Base-by-base conservation (phyloP, 2,329 filamentous ascomycete species). In the Diaporthe caulivora region DNA sequence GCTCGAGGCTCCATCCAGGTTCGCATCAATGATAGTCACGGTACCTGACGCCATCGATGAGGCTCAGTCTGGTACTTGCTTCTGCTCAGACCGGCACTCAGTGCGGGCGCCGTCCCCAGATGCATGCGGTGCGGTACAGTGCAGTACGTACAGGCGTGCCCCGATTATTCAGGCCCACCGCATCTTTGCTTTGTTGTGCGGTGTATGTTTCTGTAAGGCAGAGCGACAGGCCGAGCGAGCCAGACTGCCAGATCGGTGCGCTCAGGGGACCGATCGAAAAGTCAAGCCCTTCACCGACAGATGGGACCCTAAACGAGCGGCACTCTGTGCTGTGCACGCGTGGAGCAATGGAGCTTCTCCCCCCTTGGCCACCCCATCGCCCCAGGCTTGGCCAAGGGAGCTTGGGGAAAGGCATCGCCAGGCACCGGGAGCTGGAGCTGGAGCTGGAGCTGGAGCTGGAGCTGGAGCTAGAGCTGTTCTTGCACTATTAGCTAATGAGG, bases 231-330 rank as follows among this genome's bases (percentile, higher is more conserved):
- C 54, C 2, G 31, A 15, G 37, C 42, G 37, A 21, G 24, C 15
- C 57, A 60, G 31, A 29, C 57, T 60, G 55, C 26, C 34, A 60
- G 68, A 53, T 73, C 54, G n/a, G 58, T 44, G 71, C 47, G 42
- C 44, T 13, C 44, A 51, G 34, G 44, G 34, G 51, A 54, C 44
- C 40, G 70, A 64, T 57, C 54, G 72, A 58, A 58, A 51, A 24
- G 70, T 57, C 71, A 70, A 53, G 64, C 44, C 34, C 57, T 71
- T 71, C 73, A 75, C 73, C 73, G 73, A 75, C 73, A 73, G 62
- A 64, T 64, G 60, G 29, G 47, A 64, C 49, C 49, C 70, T 71
- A 53, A 47, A 58, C 42, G 26, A 64, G 26, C 8, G 24, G 37
- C 26, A 26, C 42, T 49, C 29, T 65, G 42, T 49, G 60, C 60